Percentiles rank a stretch among this genome's conserved stretches.
Evolutionary conservation across 2,329 filamentous ascomycete genomes (phyloP).

Genomic region (Nannizziopsis arthrosporioides): DNA sequence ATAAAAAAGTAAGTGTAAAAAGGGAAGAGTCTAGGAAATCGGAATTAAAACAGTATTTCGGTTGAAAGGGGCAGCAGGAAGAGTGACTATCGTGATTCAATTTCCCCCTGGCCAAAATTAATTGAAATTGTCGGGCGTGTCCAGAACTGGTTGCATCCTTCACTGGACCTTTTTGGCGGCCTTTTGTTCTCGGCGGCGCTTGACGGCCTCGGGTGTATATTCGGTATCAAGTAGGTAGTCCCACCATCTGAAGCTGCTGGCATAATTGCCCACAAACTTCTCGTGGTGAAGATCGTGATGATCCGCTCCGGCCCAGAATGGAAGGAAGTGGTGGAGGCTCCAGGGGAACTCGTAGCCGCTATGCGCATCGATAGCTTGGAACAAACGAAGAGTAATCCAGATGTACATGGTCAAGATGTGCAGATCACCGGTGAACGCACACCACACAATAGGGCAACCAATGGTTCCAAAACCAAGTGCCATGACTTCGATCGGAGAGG

Average conservation of each 20-base stretch:
- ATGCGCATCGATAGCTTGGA: conserved; percentile 96
- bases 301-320: conserved; percentile 94
- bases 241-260: conserved; percentile 99
- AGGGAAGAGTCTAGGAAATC: neutral
- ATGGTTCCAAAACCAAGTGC: conserved; percentile 81
- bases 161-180: conserved; percentile 14
- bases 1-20: neutral
- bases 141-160: neutral
- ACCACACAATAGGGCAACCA: conserved; percentile 70
- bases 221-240: conserved; percentile 90
- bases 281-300: conserved; percentile 98
- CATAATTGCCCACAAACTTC: conserved; percentile 96
- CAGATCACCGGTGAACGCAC: conserved; percentile 68
- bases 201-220: conserved; percentile 74
- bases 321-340: conserved; percentile 88
- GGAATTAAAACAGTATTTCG: no score
- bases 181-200: conserved; percentile 59
- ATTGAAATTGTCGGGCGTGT: neutral
- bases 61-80: no score
- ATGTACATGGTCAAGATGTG: conserved; percentile 96
- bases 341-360: conserved; percentile 98
- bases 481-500: conserved; percentile 94
- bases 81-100: neutral
- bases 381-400: conserved; percentile 86
- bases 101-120: neutral